Base-by-base conservation (phyloP, 495 filamentous ascomycete genomes). In the Aspergillus leporis region DNA sequence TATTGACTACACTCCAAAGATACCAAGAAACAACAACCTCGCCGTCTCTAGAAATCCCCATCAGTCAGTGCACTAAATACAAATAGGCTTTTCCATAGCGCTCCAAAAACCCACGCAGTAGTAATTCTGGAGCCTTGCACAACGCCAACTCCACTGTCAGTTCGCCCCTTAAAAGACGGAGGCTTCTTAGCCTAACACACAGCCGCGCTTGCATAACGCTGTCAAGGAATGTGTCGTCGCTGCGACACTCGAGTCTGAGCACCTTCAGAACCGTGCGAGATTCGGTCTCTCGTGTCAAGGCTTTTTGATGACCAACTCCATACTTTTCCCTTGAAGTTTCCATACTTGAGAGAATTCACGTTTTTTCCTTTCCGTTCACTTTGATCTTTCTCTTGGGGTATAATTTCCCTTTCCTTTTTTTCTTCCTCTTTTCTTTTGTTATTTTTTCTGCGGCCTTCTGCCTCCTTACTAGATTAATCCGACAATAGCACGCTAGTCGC, bases 201-300 rank as follows among this genome's bases (percentile, higher is more conserved):
- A 61, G 61, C 66, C 66, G 66, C 62, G 64, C 66, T 65, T 69
- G 66, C 64, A 66, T 66, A 60, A 63, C 63, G 61, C 59, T 63
- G 62, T 66, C 66, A 63, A 69, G 60, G 64, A 65, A 69, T 58
- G 63, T 65, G 61, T 61, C 54, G 59, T 61, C 51, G 60, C 61
- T 61, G 52, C 60, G 52, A 61, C 63, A 56, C 32, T 65, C 51
- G 46, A 64, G 58, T 61, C 62, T 62, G 66, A 64, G 57, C 63
- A 59, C 61, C 54, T 61, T 58, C 49, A 51, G 53, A 54, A 56
- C 55, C 66, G 66, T 66, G 61, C 60, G 57, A 58, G 53, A 59
- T 41, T 59, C 53, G 25, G 32, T 59, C 41, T 52, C 60, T 54
- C 49, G 18, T 50, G 28, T 59, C 41, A 49, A 55, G 45, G 38